Percentiles rank a stretch among this genome's conserved stretches.
phyloP scores from a whole-genome alignment of 345 rosid species.

The Acer campestre region DNA sequence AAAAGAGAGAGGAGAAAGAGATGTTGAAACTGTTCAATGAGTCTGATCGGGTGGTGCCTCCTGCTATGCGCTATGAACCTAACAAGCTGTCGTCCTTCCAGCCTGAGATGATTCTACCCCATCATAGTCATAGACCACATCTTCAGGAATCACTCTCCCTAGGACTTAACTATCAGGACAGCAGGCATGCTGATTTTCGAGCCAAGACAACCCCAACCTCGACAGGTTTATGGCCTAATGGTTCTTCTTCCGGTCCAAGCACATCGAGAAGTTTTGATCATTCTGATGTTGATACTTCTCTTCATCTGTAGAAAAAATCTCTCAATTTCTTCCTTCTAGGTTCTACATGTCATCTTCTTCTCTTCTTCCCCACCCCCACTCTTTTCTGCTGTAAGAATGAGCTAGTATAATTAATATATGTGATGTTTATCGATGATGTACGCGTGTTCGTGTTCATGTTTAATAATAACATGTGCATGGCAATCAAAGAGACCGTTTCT shows the following conservation, averaged over 20 bases:
- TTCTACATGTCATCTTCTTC: slow-evolving; percentile 8
- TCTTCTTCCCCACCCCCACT: not conserved
- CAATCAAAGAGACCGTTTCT: not conserved
- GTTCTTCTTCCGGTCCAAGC: slow-evolving; percentile 21
- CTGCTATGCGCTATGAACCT: slow-evolving; percentile 16
- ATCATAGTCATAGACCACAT: slow-evolving; percentile 8
- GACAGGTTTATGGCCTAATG: slow-evolving; percentile 36
- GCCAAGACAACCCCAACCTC: slow-evolving; percentile 19
- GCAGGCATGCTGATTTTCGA: slow-evolving; percentile 21
- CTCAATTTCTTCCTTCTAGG: not conserved
- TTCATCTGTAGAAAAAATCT: slow-evolving; percentile 52
- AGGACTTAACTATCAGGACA: slow-evolving; percentile 35
- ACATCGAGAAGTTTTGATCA: slow-evolving; percentile 38
- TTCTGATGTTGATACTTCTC: slow-evolving; percentile 78
- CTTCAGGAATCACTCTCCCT: slow-evolving; percentile 51
- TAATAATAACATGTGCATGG: slow-evolving; percentile 13
- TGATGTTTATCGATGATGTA: slow-evolving; percentile 1
- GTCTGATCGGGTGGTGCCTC: slow-evolving; percentile 13
- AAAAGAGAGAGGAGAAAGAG: slow-evolving; percentile 60
- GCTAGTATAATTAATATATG: not conserved
- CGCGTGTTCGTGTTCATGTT: not conserved
- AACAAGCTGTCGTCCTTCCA: slow-evolving; percentile 18
- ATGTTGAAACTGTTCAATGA: slow-evolving; percentile 43
- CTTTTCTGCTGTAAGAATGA: slow-evolving; percentile 16
- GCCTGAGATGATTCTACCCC: slow-evolving; percentile 26